Evolutionary conservation across 2,329 filamentous ascomycete genomes (phyloP).

Genomic region (Fusarium hainanense): DNA sequence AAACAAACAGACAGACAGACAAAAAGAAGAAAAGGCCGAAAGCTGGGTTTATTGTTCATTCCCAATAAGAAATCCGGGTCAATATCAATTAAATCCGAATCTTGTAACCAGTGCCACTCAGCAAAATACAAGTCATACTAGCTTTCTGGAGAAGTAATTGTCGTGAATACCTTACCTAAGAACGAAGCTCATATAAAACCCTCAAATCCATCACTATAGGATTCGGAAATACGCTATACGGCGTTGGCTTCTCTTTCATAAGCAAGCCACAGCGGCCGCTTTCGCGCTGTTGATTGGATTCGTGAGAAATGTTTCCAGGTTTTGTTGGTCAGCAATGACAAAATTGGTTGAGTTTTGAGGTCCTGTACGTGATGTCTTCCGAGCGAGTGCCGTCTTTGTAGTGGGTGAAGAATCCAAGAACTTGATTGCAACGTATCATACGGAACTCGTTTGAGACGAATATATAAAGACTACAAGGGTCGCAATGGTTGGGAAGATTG

Average conservation of each 20-base stretch:
- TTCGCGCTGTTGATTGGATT: constrained; percentile 7
- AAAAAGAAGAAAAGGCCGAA: background rate
- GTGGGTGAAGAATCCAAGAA: background rate
- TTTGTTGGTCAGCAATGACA: constrained; percentile 4
- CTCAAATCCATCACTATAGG: background rate
- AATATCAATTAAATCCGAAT: background rate
- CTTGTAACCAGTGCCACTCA: background rate
- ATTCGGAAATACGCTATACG: background rate
- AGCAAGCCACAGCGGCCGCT: constrained; percentile 5
- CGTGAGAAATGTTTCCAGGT: background rate
- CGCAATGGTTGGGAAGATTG: background rate
- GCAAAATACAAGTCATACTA: background rate
- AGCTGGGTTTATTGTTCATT: background rate
- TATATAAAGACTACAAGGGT: constrained; percentile 11
- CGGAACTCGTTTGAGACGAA: background rate
- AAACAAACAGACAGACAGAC: background rate
- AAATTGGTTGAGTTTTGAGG: background rate
- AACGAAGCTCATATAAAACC: background rate
- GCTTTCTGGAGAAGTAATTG: background rate
- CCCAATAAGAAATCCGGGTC: background rate
- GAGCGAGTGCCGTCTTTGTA: background rate
- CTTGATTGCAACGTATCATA: background rate
- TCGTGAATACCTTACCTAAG: background rate
- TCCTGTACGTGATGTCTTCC: background rate
- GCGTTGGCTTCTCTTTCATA: background rate